Evolutionary conservation across 306 rosid species (phyloP).

Genomic region (Cicer yamashitae): DNA sequence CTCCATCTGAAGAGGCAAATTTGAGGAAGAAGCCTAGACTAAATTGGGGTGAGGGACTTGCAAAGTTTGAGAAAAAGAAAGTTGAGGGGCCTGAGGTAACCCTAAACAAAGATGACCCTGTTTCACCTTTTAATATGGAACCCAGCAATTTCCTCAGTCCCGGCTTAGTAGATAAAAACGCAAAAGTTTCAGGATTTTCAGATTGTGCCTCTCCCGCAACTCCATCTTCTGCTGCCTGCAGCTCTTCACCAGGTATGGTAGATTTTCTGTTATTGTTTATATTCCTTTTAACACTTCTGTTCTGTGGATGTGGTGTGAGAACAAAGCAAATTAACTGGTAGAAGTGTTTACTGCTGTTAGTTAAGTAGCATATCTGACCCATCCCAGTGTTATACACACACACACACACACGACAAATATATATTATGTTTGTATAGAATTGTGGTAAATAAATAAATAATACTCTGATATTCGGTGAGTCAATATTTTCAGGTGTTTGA

Average conservation of each 20-base stretch:
- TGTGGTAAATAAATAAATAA: slow-evolving; percentile 19
- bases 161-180: slow-evolving; percentile 70
- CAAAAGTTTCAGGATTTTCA: slow-evolving; percentile 56
- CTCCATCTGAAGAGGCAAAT: slow-evolving; percentile 63
- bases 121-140: slow-evolving; percentile 59
- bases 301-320: not conserved
- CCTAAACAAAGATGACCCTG: slow-evolving; percentile 58
- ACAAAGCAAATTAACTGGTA: slow-evolving; percentile 2
- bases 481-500: not conserved
- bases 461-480: not conserved
- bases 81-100: slow-evolving; percentile 65
- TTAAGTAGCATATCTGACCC: slow-evolving; percentile 6
- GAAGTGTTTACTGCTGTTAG: not conserved
- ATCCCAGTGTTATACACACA: not conserved
- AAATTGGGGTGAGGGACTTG: slow-evolving; percentile 97
- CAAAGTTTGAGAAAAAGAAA: slow-evolving; percentile 83
- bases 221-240: slow-evolving; percentile 77
- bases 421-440: not conserved
- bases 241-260: slow-evolving; percentile 76
- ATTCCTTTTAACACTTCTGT: not conserved
- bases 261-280: not conserved
- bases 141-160: slow-evolving; percentile 55
- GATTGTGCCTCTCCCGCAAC: slow-evolving; percentile 86
- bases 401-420: too few relatives aligned
- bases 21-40: slow-evolving; percentile 86